Conservation (phyloP, 129 eudicot species). For the Helichrysum umbraculigerum region DNA sequence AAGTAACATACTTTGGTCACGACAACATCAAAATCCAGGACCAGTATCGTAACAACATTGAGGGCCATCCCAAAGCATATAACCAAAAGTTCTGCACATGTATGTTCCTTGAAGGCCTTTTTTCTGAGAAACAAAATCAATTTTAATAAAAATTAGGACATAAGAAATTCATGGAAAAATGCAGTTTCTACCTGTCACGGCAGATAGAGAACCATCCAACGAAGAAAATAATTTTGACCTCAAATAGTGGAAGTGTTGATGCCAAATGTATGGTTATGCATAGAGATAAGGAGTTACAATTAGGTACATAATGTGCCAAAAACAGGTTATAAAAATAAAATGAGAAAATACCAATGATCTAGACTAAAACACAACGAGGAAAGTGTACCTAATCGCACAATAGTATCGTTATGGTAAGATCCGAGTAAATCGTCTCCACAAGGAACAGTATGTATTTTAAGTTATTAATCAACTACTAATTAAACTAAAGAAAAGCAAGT, state of each 20-base stretch:
- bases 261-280: neutral
- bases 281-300: neutral
- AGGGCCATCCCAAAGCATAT: constrained; percentile 95
- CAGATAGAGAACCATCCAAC: neutral
- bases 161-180: constrained; percentile 9
- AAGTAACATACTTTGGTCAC: constrained; percentile 61
- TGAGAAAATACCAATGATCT: too few relatives aligned
- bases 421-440: too few relatives aligned
- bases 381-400: too few relatives aligned
- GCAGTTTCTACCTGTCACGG: neutral
- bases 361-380: too few relatives aligned
- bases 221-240: neutral
- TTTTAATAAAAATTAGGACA: neutral
- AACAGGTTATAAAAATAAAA: too few relatives aligned
- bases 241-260: neutral
- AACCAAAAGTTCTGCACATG: constrained; percentile 99
- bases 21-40: constrained; percentile 94
- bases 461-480: too few relatives aligned
- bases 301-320: too few relatives aligned
- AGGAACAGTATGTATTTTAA: too few relatives aligned
- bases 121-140: constrained; percentile 36
- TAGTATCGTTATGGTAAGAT: too few relatives aligned
- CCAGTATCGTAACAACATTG: constrained; percentile 77
- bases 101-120: constrained; percentile 90
- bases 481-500: too few relatives aligned